phyloP scores from a whole-genome alignment of 2,329 filamentous ascomycete species.

The Colletotrichum sp. region DNA sequence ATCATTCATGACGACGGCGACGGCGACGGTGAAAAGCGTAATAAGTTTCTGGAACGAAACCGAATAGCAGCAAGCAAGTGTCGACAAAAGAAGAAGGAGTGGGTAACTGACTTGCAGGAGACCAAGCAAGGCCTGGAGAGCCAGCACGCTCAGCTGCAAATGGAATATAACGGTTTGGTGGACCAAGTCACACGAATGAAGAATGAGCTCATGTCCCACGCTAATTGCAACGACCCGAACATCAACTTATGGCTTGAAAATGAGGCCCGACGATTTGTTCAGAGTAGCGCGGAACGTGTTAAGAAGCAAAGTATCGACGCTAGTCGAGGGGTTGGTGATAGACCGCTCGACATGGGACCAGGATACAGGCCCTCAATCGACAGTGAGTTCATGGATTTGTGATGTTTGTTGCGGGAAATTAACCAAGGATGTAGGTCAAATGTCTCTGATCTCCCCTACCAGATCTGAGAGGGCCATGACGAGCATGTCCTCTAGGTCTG shows the following conservation, averaged over 20 bases:
- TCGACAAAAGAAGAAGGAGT: slow-evolving; percentile 69
- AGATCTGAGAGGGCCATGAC: slow-evolving; percentile 1
- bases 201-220: slow-evolving; percentile 57
- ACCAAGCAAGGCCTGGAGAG: slow-evolving; percentile 48
- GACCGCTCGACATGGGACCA: not conserved
- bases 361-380: slow-evolving; percentile 14
- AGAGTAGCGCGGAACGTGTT: slow-evolving; percentile 32
- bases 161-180: slow-evolving; percentile 46
- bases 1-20: not conserved
- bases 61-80: slow-evolving; percentile 77
- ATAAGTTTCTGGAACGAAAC: slow-evolving; percentile 72
- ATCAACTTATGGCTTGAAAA: slow-evolving; percentile 60
- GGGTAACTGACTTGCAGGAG: slow-evolving; percentile 55
- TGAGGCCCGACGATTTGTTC: slow-evolving; percentile 55
- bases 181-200: slow-evolving; percentile 54
- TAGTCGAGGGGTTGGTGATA: not conserved
- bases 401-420: not conserved
- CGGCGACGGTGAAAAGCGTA: slow-evolving; percentile 49
- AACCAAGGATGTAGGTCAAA: not conserved
- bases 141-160: slow-evolving; percentile 46
- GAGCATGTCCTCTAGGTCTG: slow-evolving; percentile 22
- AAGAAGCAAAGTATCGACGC: slow-evolving; percentile 12
- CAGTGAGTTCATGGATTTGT: slow-evolving; percentile 4
- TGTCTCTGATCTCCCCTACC: slow-evolving; percentile 18
- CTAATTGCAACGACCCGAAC: slow-evolving; percentile 55